Evolutionary conservation across 208 protist genomes (phyloP).

Genomic region (Leishmania martiniquensis): DNA sequence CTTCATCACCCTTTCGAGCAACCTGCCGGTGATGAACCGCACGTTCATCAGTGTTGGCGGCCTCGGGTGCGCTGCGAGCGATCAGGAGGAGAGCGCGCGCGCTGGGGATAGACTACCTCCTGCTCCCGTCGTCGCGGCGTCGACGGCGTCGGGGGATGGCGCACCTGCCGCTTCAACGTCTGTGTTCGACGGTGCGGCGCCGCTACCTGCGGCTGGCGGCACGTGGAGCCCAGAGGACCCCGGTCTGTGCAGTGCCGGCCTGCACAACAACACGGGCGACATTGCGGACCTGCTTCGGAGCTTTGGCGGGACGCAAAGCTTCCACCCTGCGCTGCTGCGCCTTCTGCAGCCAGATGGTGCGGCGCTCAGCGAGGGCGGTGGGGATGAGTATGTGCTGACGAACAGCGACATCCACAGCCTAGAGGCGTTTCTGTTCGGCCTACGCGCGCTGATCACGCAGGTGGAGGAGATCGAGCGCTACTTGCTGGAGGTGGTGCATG

Average conservation of each 20-base stretch:
- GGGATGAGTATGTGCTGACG: slow-evolving; percentile 71
- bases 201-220: background rate
- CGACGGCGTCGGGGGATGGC: background rate
- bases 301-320: slow-evolving; percentile 1
- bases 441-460: slow-evolving; percentile 68
- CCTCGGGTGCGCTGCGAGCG: background rate
- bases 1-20: slow-evolving; percentile 13
- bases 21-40: slow-evolving; percentile 22
- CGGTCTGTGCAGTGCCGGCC: background rate
- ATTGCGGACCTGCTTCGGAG: slow-evolving; percentile 8
- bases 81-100: background rate
- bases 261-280: slow-evolving; percentile 3
- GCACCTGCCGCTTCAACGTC: background rate
- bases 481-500: slow-evolving; percentile 76
- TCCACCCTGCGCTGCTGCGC: background rate
- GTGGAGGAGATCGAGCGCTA: slow-evolving; percentile 72
- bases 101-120: background rate
- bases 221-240: background rate
- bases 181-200: background rate
- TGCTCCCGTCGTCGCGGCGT: background rate
- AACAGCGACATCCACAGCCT: slow-evolving; percentile 88
- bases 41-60: slow-evolving; percentile 2
- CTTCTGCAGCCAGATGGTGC: slow-evolving; percentile 26
- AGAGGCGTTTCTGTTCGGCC: slow-evolving; percentile 85
- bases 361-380: slow-evolving; percentile 30